Evolutionary conservation across 2,329 filamentous ascomycete species (phyloP), one percentile per base, ranked within the genome.

Genomic region (Myrmaecium sp.): DNA sequence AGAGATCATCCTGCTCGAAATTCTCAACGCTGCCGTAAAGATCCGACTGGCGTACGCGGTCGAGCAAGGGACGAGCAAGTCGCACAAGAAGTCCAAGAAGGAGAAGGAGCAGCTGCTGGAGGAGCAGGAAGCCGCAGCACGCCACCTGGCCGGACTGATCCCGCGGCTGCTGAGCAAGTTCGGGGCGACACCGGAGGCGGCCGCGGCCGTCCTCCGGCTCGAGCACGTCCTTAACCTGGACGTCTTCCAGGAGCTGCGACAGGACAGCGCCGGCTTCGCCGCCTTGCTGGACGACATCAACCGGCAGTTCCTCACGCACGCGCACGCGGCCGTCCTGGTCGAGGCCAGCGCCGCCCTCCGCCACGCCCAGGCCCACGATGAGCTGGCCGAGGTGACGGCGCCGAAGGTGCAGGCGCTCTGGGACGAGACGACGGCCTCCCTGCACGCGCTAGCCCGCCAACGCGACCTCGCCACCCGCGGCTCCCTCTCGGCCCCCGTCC

Each of bases 281-380:
- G 71, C 75, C 13, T 58, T 95, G 16, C 60, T 98, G 2, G 83
- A 93, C 38, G 84, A 94, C 42, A 82, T 95, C 39, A 83, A 80
- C 49, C 82, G 81, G 31, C 89, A 98, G 41, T 95, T 98, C 54
- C 73, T 78, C 40, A 73, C 82, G n/a, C 89, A 98, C 44, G 79
- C 80, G 22, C 81, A 92, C 42, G 77, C 80, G 40, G 69, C 69
- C 29, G 84, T 95, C 11, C 62, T 98, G 23, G 71, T 72, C 7
- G 84, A 94, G 49, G 86, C 83, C 9, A 76, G 78, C 15, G 65
- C 72, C 13, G 80, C 84, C 4, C 68, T 98, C 19, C 57, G 93
- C 17, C 82, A 91, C 45, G 83, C 86, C 6, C 74, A 80, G 36
- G 74, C 74, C 33, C 86, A 82, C 34, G 82, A 89, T 33, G 86